phyloP scores from a whole-genome alignment of 208 protist genomes.

The Novymonas esmeraldas region DNA sequence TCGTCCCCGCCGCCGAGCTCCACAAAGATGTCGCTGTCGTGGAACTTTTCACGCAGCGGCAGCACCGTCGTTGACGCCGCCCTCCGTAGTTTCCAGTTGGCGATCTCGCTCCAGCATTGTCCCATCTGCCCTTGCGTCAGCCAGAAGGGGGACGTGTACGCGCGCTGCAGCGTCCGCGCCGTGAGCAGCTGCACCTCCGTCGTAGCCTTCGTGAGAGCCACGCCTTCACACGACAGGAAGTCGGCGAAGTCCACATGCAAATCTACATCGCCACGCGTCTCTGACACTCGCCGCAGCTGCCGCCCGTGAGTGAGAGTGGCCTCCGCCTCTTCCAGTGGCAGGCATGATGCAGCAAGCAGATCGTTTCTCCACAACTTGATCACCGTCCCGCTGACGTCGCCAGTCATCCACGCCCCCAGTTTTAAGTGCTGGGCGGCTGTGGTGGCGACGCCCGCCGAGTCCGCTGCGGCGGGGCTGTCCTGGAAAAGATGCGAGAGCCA shows the following conservation, averaged over 20 bases:
- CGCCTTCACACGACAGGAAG: constrained; percentile 47
- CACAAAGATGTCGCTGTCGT: background rate
- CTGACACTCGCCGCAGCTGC: constrained; percentile 11
- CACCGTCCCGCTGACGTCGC: too few relatives aligned
- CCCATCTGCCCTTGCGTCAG: constrained; percentile 25
- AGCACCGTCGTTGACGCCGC: background rate
- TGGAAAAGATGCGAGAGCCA: background rate
- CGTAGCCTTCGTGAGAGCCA: constrained; percentile 28
- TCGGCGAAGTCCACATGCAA: constrained; percentile 32
- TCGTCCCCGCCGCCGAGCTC: constrained; percentile 4
- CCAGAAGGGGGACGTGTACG: constrained; percentile 64
- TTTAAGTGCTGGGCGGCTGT: constrained; percentile 5
- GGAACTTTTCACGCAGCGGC: constrained; percentile 28
- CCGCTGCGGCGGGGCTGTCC: background rate
- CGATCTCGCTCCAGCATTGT: too few relatives aligned
- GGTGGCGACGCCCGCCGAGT: background rate
- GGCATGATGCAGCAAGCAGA: background rate
- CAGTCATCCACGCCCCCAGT: background rate
- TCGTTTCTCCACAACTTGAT: too few relatives aligned
- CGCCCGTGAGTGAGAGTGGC: constrained; percentile 32
- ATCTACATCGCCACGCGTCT: constrained; percentile 32
- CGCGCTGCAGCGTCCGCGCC: background rate
- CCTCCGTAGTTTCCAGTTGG: too few relatives aligned
- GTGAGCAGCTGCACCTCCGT: constrained; percentile 12
- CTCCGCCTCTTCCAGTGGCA: background rate